phyloP scores from a whole-genome alignment of 805 yeast genomes.

The Wickerhamomyces rabaulensis region DNA sequence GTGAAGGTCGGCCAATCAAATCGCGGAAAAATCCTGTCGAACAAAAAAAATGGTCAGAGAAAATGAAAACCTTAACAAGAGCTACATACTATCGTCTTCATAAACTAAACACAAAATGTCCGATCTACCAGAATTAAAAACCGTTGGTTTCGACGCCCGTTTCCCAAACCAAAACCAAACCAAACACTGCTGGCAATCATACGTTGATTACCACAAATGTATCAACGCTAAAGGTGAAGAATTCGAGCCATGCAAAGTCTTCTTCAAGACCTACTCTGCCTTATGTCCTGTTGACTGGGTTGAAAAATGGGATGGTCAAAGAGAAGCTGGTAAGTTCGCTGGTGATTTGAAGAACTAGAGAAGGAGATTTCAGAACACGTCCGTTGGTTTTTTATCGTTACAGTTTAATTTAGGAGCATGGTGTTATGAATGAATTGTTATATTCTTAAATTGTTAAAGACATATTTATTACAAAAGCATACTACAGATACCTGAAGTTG shows the following conservation, averaged over 20 bases:
- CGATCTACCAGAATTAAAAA: slow-evolving; percentile 42
- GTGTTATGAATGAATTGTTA: background rate
- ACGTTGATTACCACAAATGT: slow-evolving; percentile 97
- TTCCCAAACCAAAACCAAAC: slow-evolving; percentile 98
- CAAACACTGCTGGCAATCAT: slow-evolving; percentile 96
- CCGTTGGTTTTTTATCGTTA: background rate
- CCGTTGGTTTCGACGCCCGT: slow-evolving; percentile 83
- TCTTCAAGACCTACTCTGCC: slow-evolving; percentile 85
- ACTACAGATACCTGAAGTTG: background rate
- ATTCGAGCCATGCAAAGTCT: slow-evolving; percentile 94
- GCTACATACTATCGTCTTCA: background rate
- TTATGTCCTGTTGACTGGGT: slow-evolving; percentile 84
- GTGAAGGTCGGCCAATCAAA: slow-evolving; percentile 7
- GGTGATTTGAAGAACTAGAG: slow-evolving; percentile 34
- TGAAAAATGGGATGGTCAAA: slow-evolving; percentile 85
- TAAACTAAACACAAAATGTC: slow-evolving; percentile 15
- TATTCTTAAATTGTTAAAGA: background rate
- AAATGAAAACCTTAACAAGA: background rate
- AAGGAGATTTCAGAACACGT: background rate
- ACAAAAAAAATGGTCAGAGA: slow-evolving; percentile 7
- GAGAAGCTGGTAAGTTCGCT: slow-evolving; percentile 56
- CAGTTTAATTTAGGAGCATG: background rate
- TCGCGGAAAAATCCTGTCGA: background rate
- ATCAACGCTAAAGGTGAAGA: slow-evolving; percentile 96
- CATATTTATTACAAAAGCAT: background rate